Base-by-base conservation (phyloP, 2,329 filamentous ascomycete genomes). In the Phoma sp. region DNA sequence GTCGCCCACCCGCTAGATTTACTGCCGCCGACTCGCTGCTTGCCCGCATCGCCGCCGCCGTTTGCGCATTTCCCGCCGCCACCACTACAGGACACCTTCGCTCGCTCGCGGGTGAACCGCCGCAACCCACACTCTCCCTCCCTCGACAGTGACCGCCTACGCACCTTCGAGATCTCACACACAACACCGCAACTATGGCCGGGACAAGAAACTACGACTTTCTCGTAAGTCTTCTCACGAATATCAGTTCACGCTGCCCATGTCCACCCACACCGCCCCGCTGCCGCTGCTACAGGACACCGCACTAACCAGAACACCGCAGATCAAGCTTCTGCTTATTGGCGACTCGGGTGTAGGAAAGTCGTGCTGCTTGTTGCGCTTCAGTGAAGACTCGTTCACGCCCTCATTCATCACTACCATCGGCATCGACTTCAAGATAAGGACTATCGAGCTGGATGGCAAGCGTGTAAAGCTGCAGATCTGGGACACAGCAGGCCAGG, bases 381-480 rank as follows among this genome's bases (percentile, higher is more conserved):
- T 97, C 83, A 96, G 91, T 79, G 93, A 97, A 80, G 93, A 97
- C 82, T 96, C 91, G 41, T 97, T 96, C 81, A 97, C 93, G 47
- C 93, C 93, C 38, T 96, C 91, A 68, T 97, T 96, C 83, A 97
- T 97, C 82, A 96, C 93, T 60, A 99, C 95, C 60, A 99, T 99
- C 79, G 95, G 95, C 67, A 98, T 99, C 82, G 95, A 99, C 81
- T 99, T 99, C 83, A 99, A 99, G 85, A 99, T 99, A 76, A 87
- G 95, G 66, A 99, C 95, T 63, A 99, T 99, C 80, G 95, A 99
- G 81, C 84, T 99, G 67, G 95, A 99, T 79, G 93, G 93, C 75
- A 99, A 99, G 86, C 86, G 93, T 60, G 95, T 99, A 71, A 99
- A 99, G 84, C 82, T 99, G 75, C 95, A 99, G 82, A 99, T 99